A percentile compares a stretch with the other conserved stretches of the same genome.
Conservation (phyloP, 2,329 filamentous ascomycete species). For the Xylaria sp. region DNA sequence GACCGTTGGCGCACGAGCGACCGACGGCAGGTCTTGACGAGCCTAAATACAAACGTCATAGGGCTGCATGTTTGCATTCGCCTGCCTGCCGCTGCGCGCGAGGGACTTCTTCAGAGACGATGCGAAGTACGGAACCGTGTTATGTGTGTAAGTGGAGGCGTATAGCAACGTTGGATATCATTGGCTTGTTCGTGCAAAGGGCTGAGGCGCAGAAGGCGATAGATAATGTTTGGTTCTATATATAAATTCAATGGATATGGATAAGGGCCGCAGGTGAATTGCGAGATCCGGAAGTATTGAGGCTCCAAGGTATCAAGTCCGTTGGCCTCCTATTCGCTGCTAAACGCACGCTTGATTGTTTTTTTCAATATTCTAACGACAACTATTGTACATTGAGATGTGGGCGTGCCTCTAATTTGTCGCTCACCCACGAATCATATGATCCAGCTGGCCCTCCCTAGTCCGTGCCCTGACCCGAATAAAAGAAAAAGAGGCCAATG, state of each 20-base stretch:
- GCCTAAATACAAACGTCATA: background rate
- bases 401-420: slow-evolving; percentile 12
- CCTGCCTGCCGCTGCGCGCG: slow-evolving; percentile 14
- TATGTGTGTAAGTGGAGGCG: background rate
- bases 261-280: slow-evolving; percentile 8
- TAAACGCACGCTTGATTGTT: background rate
- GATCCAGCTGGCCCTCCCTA: background rate
- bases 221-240: slow-evolving; percentile 19
- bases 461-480: slow-evolving; percentile 2
- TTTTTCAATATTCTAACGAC: background rate
- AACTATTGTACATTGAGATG: slow-evolving; percentile 18
- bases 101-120: slow-evolving; percentile 19
- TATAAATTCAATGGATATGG: no score
- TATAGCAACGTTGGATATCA: background rate
- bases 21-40: background rate
- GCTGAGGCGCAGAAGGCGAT: slow-evolving; percentile 13
- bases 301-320: background rate
- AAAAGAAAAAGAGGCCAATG: background rate
- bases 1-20: slow-evolving; percentile 4
- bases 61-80: slow-evolving; percentile 28
- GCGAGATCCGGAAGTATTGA: slow-evolving; percentile 17
- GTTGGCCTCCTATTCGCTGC: slow-evolving; percentile 12
- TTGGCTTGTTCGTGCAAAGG: background rate
- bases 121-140: background rate
- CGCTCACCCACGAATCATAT: slow-evolving; percentile 17